Evolutionary conservation across 129 eudicot genomes (phyloP).

Genomic region (Pulicaria dysenterica): DNA sequence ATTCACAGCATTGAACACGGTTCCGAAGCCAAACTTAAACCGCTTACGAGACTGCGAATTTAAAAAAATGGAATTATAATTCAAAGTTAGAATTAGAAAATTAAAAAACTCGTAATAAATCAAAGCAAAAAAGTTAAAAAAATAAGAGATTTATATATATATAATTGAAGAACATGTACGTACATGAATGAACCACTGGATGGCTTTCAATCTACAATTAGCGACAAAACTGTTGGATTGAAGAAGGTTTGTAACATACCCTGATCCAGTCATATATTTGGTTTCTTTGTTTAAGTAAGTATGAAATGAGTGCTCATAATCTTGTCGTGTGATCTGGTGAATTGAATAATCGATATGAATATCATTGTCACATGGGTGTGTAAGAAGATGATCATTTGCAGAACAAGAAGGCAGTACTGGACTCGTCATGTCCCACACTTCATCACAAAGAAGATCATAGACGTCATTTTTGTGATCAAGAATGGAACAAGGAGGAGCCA

Average conservation of each 20-base stretch:
- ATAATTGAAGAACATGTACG: conserved; percentile 10
- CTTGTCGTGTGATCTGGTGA: conserved; percentile 33
- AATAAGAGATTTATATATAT: background rate
- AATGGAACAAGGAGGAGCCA: background rate
- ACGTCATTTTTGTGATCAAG: conserved; percentile 31
- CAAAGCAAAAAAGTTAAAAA: background rate
- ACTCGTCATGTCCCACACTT: conserved; percentile 56
- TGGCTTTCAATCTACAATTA: conserved; percentile 43
- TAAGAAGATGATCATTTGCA: conserved; percentile 14
- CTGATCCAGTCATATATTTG: conserved; percentile 37
- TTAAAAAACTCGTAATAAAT: background rate
- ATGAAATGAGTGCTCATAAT: conserved; percentile 38
- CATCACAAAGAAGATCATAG: conserved; percentile 59
- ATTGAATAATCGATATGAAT: background rate
- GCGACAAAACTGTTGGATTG: conserved; percentile 21
- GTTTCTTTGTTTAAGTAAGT: conserved; percentile 38
- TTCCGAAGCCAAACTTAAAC: conserved; percentile 43
- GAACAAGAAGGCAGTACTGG: conserved; percentile 19
- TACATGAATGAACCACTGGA: conserved; percentile 73
- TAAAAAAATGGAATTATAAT: background rate
- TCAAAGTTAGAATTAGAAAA: background rate
- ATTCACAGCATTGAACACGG: conserved; percentile 53
- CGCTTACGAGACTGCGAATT: conserved; percentile 47
- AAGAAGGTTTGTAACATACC: conserved; percentile 35
- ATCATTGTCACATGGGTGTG: background rate